phyloP scores from a whole-genome alignment of 2,329 filamentous ascomycete species.

The Grosmannia clavigera region DNA sequence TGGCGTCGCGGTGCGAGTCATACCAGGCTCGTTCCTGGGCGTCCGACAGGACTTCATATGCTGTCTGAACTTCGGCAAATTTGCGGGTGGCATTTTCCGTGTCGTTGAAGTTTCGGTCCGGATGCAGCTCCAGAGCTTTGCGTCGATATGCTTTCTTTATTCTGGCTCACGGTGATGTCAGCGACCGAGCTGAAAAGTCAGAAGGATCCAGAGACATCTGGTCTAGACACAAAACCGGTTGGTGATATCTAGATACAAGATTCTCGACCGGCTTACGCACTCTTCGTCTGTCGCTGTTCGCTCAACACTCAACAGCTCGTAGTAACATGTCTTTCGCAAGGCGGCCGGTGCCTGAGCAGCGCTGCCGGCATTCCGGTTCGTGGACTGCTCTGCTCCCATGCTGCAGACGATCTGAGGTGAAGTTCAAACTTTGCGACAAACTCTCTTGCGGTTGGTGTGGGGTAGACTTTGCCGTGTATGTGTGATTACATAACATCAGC shows the following conservation, averaged over 20 bases:
- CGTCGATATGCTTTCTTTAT: constrained; percentile 88
- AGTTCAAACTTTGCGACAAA: background rate
- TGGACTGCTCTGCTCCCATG: constrained; percentile 47
- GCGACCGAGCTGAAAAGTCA: background rate
- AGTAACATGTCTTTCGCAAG: constrained; percentile 60
- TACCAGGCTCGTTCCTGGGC: constrained; percentile 96
- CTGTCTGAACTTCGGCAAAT: constrained; percentile 86
- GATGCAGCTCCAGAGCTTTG: constrained; percentile 87
- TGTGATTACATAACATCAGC: background rate
- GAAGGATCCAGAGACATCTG: background rate
- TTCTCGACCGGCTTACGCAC: constrained; percentile 27
- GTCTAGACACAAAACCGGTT: background rate
- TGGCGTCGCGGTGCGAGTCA: constrained; percentile 81
- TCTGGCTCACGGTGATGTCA: constrained; percentile 27
- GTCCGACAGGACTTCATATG: constrained; percentile 93
- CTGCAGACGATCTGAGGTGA: background rate
- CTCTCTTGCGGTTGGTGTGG: background rate
- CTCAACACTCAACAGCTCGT: constrained; percentile 68
- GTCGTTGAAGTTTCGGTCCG: constrained; percentile 84
- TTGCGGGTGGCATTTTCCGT: constrained; percentile 51
- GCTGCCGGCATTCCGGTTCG: constrained; percentile 19
- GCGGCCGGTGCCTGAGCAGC: constrained; percentile 13
- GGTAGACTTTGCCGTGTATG: background rate
- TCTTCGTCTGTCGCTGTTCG: constrained; percentile 68
- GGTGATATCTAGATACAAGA: background rate